Evolutionary conservation across 176 grass and related monocot species (phyloP).

Genomic region (Oryza meyeriana): DNA sequence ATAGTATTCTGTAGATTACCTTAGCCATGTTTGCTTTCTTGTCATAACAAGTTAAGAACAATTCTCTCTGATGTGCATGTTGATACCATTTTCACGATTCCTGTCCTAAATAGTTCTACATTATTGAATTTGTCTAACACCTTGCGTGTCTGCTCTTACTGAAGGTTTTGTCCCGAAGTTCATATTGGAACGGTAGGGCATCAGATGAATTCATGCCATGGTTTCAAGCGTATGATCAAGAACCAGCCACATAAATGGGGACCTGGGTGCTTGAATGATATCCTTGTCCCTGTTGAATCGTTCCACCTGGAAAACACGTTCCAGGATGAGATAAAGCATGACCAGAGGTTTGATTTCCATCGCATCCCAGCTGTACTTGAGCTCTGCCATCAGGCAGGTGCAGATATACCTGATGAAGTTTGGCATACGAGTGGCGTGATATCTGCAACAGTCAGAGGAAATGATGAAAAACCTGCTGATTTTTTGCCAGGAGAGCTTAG

Average conservation of each 20-base stretch:
- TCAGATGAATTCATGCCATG: conserved; percentile 65
- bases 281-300: conserved; percentile 64
- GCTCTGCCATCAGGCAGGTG: conserved; percentile 88
- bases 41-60: background rate
- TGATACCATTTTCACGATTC: conserved; percentile 11
- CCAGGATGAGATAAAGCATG: conserved; percentile 75
- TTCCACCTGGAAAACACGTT: conserved; percentile 66
- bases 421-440: conserved; percentile 1
- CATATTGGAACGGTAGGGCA: conserved; percentile 60
- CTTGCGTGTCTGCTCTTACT: conserved; percentile 11
- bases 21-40: conserved; percentile 1
- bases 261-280: conserved; percentile 55
- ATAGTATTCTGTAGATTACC: background rate
- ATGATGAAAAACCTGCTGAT: conserved; percentile 12
- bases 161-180: conserved; percentile 85
- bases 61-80: background rate
- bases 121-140: conserved; percentile 10
- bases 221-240: conserved; percentile 69
- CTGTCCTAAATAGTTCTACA: background rate
- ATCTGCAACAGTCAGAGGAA: background rate
- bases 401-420: conserved; percentile 41
- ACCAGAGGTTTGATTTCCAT: conserved; percentile 73
- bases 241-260: conserved; percentile 55
- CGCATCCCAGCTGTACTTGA: conserved; percentile 73
- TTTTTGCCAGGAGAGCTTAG: conserved; percentile 33